Evolutionary conservation across 148 eudicot species (phyloP), one percentile per base, ranked within the genome.

Genomic region (Vaccinium macrocarpon): DNA sequence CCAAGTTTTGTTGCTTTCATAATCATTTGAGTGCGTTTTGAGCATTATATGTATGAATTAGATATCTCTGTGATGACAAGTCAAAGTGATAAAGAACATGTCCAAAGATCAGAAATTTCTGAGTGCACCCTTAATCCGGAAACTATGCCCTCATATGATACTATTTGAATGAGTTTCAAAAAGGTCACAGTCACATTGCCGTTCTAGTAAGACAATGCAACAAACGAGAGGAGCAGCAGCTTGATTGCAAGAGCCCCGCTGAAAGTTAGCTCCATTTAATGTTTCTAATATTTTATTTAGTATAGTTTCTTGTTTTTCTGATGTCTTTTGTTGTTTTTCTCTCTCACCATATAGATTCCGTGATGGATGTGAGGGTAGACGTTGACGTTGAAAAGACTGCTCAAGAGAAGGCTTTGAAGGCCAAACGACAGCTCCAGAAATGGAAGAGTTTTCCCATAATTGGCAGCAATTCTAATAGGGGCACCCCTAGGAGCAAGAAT

Each of bases 111-210:
- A 16, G 38, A 68, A 68, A 9, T 68, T 8, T 35, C 49, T 15
- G 11, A 16, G n/a, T 7, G 49, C 19, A 8, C 48, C 46, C 11
- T 72, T 15, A 12, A 14, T 72, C 91, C 88, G 52, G 98, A 94
- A 78, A 90, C 90, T 71, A 27, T 94, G 91, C 98, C 99, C 50
- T 82, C 94, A 71, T 96, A 96, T 92, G 99, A 96, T 89, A n/a
- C n/a, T n/a, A 96, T 96, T 87, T 96, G 82, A 96, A 96, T 84
- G 98, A 94, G 90, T 96, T 96, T 83, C 99, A 96, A 88, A 96
- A 96, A 85, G 98, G 99, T 79, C 98, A 92, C 85, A 96, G 99
- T 88, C 99, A 96, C 90, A 96, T 96, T 91, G 99, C 99, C 78
- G 95, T 94, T 80, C 98, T 96, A 55, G 88, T 93, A 78, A 90